Base-by-base conservation (phyloP, 169 alveolate genomes). In the Cryptosporidium bovis region DNA sequence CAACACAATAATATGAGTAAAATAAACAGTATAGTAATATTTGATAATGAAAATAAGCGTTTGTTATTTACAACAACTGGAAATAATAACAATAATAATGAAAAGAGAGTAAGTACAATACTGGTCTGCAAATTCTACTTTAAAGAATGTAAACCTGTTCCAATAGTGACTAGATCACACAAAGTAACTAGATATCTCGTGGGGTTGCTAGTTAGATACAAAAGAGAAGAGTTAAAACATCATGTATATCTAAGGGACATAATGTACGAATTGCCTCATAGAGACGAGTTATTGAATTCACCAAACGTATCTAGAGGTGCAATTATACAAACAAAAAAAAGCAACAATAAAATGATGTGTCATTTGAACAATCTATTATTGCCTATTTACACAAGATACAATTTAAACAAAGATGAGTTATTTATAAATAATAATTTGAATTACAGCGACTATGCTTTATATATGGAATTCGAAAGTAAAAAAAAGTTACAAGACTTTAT, bases 231-330 rank as follows among this genome's bases (percentile, higher is more conserved):
- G 10, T n/a, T 58, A 16, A 64, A 77, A 13, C 27, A 40, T 12
- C 34, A 40, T 18, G 36, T 62, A 2, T 58, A 34, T 1, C 46
- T 77, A 29, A 48, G 56, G 2, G 71, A 77, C 50, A 20, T 77
- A 20, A 65, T 77, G 65, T 77, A 77, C 44, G 65, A 77, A 60
- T 34, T 77, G 18, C 87, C 87, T 48, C 51, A 58, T 4, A 77
- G 87, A 60, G 87, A 77, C 6, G 87, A 77, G 6, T 48, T 77
- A 3, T 60, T 48, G 31, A 77, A 24, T 48, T 77, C 56, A 6
- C 71, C 87, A 60, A 77, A 62, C 18, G 64, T 77, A 44, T 77
- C 77, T 0, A 77, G 20, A 24, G 87, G 87, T 24, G 87, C 87
- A 24, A 77, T 77, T 15, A 58, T 77, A 60, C 87, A 77, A 10